Percentiles rank a stretch among this genome's conserved stretches.
Conservation (phyloP, 2,329 filamentous ascomycete species). For the Neospermospora avenae region DNA sequence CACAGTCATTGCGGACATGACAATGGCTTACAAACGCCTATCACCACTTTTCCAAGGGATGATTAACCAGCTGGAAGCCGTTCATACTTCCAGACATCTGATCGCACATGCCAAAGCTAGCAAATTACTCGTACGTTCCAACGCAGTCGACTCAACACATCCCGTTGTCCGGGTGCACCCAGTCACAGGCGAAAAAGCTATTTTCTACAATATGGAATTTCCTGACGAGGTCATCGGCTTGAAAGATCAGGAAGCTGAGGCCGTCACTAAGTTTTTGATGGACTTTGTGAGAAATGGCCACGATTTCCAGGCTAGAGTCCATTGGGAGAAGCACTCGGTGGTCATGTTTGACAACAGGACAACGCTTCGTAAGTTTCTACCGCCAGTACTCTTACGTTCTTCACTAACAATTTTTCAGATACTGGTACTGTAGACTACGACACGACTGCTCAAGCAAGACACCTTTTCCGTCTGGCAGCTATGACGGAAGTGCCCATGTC, state of each 20-base stretch:
- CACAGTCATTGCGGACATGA: constrained; percentile 68
- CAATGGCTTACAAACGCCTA: constrained; percentile 55
- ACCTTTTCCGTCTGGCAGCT: constrained; percentile 48
- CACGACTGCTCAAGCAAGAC: constrained; percentile 43
- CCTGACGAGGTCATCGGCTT: constrained; percentile 65
- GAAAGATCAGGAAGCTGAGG: constrained; percentile 64
- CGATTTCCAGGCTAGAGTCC: constrained; percentile 69
- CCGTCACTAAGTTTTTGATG: constrained; percentile 62
- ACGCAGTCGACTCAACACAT: constrained; percentile 62
- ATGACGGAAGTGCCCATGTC: constrained; percentile 48
- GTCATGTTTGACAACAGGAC: constrained; percentile 49
- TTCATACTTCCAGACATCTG: constrained; percentile 57
- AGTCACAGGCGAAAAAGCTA: constrained; percentile 67
- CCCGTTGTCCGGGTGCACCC: constrained; percentile 69
- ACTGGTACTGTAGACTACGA: constrained; percentile 50
- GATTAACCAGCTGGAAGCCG: constrained; percentile 58
- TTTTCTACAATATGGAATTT: constrained; percentile 69
- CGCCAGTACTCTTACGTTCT: neutral
- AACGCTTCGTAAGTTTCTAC: constrained; percentile 42
- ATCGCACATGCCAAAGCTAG: constrained; percentile 51
- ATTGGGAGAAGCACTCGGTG: constrained; percentile 54
- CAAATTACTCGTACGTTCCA: constrained; percentile 60
- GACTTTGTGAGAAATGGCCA: constrained; percentile 64
- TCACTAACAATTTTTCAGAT: constrained; percentile 35
- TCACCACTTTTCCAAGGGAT: constrained; percentile 36